Conservation (phyloP, 495 filamentous ascomycete species). For the Talaromyces wortmannii region DNA sequence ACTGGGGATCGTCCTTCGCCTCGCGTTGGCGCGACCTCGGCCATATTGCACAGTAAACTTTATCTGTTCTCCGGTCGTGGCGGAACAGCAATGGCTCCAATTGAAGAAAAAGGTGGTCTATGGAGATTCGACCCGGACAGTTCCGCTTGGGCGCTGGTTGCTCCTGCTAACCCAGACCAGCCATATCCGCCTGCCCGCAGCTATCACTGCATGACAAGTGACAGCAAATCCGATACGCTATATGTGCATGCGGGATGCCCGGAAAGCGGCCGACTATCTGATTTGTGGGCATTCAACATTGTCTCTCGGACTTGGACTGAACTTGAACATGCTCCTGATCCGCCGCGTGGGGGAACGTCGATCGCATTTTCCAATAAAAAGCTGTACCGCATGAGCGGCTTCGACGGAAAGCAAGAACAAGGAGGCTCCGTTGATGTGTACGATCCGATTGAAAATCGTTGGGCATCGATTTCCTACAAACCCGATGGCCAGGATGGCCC, state of each 20-base stretch:
- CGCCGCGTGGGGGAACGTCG: conserved; percentile 54
- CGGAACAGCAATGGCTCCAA: conserved; percentile 42
- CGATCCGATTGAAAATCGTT: conserved; percentile 19
- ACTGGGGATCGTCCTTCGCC: conserved; percentile 11
- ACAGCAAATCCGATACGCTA: conserved; percentile 44
- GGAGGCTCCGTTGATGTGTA: conserved; percentile 60
- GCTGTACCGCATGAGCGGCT: conserved; percentile 69
- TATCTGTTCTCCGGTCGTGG: conserved; percentile 54
- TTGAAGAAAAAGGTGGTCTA: conserved; percentile 45
- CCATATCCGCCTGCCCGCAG: conserved; percentile 31
- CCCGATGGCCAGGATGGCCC: conserved; percentile 33
- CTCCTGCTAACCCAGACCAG: neutral
- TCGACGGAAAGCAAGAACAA: conserved; percentile 56
- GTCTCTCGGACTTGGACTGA: conserved; percentile 51
- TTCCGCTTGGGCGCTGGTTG: neutral
- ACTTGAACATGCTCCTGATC: conserved; percentile 52
- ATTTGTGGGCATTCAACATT: conserved; percentile 70
- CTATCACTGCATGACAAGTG: conserved; percentile 38
- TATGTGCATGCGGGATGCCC: conserved; percentile 69
- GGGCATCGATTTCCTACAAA: conserved; percentile 38
- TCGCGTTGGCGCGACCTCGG: conserved; percentile 43
- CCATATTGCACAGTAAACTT: conserved; percentile 31
- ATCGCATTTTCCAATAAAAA: conserved; percentile 49
- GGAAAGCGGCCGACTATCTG: conserved; percentile 46
- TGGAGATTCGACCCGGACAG: conserved; percentile 35